Base-by-base conservation (phyloP, 2,329 filamentous ascomycete genomes). In the Aspergillus chevalieri region DNA sequence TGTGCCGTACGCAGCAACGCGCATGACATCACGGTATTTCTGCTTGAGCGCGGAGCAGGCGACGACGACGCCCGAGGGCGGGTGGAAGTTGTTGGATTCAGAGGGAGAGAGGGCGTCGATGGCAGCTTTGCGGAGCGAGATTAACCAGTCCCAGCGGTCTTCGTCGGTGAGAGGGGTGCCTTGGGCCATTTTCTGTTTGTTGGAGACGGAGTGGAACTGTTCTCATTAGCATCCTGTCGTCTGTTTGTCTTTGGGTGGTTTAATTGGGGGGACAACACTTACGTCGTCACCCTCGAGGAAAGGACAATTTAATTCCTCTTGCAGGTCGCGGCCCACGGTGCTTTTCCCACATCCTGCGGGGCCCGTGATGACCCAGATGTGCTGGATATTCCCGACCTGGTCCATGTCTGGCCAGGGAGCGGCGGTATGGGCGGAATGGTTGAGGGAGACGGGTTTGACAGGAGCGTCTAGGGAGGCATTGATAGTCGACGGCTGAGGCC, bases 81-180 rank as follows among this genome's bases (percentile, higher is more conserved):
- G 82, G 41, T 65, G 53, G 44, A 69, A 70, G 48, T 75, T 72
- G 52, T 65, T 66, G 3, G 52, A 39, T 26, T 62, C 56, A 12
- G 62, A 63, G 6, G 66, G 63, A 9, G 65, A 66, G 24, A 74
- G 82, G 19, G 77, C 76, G 1, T 78, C 78, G 49, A 79, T 67
- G 38, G 74, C 74, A 36, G 72, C 85, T 56, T 89, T 81, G 55
- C 88, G 86, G 12, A 93, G 78, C 10, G 78, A 77, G 43, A 86
- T 88, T 55, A 98, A 83, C 93, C 93, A 98, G 74, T 96, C 92
- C 93, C 93, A 97, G 56, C 93, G 86, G 72, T 98, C 93, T 52
- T 84, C 85, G 65, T 98, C 93, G 49, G 87, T 95, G 33, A 98
- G 78, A 2, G 93, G 90, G 49, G 83, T 84, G 58, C 89, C 89